Percentiles rank a stretch among this genome's conserved stretches.
Conservation (phyloP, 2,329 filamentous ascomycete genomes). For the Aspergillus fijiensis region DNA sequence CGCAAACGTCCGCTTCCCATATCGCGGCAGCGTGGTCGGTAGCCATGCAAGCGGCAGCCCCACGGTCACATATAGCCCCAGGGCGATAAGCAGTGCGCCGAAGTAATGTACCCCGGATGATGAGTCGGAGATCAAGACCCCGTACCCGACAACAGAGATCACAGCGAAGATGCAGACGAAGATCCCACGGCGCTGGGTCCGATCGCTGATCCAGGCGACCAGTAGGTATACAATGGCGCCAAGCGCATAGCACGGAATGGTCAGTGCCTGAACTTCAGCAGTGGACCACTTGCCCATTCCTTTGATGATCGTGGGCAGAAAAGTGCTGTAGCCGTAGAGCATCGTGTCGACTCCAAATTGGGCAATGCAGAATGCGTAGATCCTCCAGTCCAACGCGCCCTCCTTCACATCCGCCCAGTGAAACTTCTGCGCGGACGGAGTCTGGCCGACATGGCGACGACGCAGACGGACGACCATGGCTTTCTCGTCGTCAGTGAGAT, state of each 20-base stretch:
- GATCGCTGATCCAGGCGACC: slow-evolving; percentile 67
- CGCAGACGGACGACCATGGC: slow-evolving; percentile 55
- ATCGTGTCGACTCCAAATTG: slow-evolving; percentile 75
- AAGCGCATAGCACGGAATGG: slow-evolving; percentile 73
- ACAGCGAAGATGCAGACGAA: slow-evolving; percentile 63
- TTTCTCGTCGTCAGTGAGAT: slow-evolving; percentile 60
- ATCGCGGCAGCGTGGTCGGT: slow-evolving; percentile 69
- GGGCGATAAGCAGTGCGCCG: slow-evolving; percentile 72
- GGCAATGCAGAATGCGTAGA: slow-evolving; percentile 66
- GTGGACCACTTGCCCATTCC: slow-evolving; percentile 64
- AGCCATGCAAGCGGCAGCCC: slow-evolving; percentile 58
- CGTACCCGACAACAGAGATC: slow-evolving; percentile 68
- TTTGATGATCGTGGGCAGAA: slow-evolving; percentile 75
- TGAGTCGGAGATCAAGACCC: slow-evolving; percentile 62
- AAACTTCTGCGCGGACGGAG: slow-evolving; percentile 53
- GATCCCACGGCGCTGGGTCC: slow-evolving; percentile 63
- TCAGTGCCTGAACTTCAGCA: slow-evolving; percentile 70
- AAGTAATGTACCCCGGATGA: slow-evolving; percentile 68
- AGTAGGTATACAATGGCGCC: slow-evolving; percentile 69
- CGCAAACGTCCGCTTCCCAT: slow-evolving; percentile 72
- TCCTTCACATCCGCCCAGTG: slow-evolving; percentile 64
- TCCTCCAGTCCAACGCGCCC: slow-evolving; percentile 72
- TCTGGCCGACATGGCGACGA: slow-evolving; percentile 52
- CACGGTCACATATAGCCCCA: slow-evolving; percentile 65
- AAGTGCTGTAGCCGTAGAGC: slow-evolving; percentile 76